These are phyloP conservation scores for Pleurotus sapidus DNA, from an alignment of 768 basidiomycete species.

Conservation along the genomic window DNA sequence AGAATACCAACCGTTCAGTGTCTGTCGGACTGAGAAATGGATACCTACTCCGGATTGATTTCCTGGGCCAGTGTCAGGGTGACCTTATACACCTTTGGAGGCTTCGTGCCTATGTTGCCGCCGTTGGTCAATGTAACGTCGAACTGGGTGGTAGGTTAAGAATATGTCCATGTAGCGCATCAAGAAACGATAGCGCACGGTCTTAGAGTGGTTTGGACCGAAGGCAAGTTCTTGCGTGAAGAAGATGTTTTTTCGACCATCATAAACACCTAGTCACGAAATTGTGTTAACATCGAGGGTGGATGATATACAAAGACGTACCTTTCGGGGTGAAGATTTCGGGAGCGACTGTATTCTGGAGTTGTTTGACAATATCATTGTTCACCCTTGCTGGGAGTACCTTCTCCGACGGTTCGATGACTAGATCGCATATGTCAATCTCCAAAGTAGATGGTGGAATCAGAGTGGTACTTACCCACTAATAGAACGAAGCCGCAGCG, in stretches of 20 bases:
- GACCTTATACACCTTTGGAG: conserved; percentile 52
- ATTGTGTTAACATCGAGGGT: background rate
- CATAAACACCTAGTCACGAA: conserved; percentile 39
- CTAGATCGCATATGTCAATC: conserved; percentile 21
- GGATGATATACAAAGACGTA: background rate
- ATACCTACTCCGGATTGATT: conserved; percentile 42
- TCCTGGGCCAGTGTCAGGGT: conserved; percentile 54
- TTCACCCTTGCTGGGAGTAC: conserved; percentile 44
- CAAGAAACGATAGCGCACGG: conserved; percentile 7
- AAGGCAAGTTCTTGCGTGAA: conserved; percentile 37
- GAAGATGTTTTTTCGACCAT: conserved; percentile 61
- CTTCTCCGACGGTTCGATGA: conserved; percentile 46
- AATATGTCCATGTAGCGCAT: background rate
- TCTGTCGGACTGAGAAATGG: background rate
- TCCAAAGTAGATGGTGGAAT: too few relatives aligned
- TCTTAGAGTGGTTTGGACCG: conserved; percentile 33
- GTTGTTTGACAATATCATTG: conserved; percentile 28
- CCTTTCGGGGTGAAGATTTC: conserved; percentile 34
- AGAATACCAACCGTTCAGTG: background rate
- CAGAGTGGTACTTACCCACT: too few relatives aligned
- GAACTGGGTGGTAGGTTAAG: conserved; percentile 13
- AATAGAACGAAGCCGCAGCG: too few relatives aligned
- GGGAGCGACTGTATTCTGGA: conserved; percentile 38
- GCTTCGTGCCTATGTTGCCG: conserved; percentile 26
- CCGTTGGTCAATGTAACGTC: conserved; percentile 39